These are phyloP conservation scores for Chaetothyriales sp. DNA, from an alignment of 2,329 filamentous ascomycete species.

Conservation along the genomic window DNA sequence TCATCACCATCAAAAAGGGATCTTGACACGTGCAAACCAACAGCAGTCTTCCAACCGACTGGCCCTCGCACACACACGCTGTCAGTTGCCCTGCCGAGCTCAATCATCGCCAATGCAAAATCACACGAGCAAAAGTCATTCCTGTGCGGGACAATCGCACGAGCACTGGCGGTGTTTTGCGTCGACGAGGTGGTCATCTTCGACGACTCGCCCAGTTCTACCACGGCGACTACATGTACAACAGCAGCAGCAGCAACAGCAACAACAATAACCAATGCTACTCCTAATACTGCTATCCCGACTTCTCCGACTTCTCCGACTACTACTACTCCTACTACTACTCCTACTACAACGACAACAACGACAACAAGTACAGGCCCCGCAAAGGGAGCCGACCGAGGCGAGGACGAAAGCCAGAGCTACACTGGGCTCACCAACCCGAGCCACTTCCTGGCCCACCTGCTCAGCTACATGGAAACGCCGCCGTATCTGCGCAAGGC, in stretches of 20 bases:
- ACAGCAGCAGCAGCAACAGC: conserved; percentile 28
- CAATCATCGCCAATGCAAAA: conserved; percentile 53
- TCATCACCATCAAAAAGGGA: conserved; percentile 2
- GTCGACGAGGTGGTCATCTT: conserved; percentile 75
- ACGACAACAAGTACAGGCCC: too few species aligned
- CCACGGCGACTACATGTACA: conserved; percentile 21
- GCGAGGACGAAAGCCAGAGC: too few species aligned
- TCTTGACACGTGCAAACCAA: conserved; percentile 50
- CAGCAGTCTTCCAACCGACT: conserved; percentile 50
- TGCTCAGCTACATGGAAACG: conserved; percentile 69
- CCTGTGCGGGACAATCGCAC: conserved; percentile 60
- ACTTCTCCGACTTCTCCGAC: too few species aligned
- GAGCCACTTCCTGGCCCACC: conserved; percentile 62
- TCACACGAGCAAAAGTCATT: conserved; percentile 62
- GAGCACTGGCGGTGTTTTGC: conserved; percentile 66
- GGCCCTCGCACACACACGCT: conserved; percentile 56
- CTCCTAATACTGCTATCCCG: too few species aligned
- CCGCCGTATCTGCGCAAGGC: conserved; percentile 65
- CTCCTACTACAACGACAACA: too few species aligned
- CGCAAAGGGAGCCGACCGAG: too few species aligned
- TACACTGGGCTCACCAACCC: conserved; percentile 59
- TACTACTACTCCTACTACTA: too few species aligned
- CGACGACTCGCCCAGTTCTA: conserved; percentile 42
- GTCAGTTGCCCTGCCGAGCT: conserved; percentile 63
- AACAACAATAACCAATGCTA: conserved; percentile 34